phyloP scores from a whole-genome alignment of 768 basidiomycete species.

The Podaxis mareebaensis region DNA sequence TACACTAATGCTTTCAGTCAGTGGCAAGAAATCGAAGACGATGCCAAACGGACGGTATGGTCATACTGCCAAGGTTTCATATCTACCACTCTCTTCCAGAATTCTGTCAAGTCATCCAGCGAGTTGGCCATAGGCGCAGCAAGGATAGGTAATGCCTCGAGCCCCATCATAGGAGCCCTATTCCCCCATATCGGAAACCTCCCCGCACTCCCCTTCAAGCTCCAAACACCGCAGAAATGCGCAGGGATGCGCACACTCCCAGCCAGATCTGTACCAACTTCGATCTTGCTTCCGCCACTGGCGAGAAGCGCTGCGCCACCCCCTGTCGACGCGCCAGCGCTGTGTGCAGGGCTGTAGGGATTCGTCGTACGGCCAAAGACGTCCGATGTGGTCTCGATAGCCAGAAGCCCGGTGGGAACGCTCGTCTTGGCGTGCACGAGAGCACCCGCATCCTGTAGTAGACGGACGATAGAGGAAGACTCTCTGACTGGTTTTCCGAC shows the following conservation, averaged over 20 bases:
- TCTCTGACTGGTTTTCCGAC: conserved; percentile 41
- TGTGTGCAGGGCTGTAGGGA: conserved; percentile 54
- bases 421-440: conserved; percentile 66
- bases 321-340: conserved; percentile 66
- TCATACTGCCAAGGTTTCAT: conserved; percentile 73
- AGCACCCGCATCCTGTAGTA: conserved; percentile 64
- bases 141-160: conserved; percentile 56
- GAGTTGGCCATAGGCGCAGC: conserved; percentile 62
- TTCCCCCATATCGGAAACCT: conserved; percentile 58
- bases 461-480: conserved; percentile 55
- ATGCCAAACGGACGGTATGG: conserved; percentile 41
- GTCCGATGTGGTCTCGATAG: conserved; percentile 59
- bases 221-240: conserved; percentile 71
- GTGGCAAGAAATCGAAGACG: conserved; percentile 22
- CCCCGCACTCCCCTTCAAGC: conserved; percentile 59
- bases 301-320: conserved; percentile 72
- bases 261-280: conserved; percentile 73
- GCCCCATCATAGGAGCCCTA: conserved; percentile 46
- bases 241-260: conserved; percentile 75
- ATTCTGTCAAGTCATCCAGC: conserved; percentile 62
- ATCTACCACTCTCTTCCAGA: conserved; percentile 61
- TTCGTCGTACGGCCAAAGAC: conserved; percentile 65
- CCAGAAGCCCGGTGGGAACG: conserved; percentile 54
- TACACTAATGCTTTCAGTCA: conserved; percentile 34
- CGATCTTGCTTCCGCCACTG: conserved; percentile 62